Evolutionary conservation across 805 yeast species (phyloP).

Genomic region (Grigorovia humatica): DNA sequence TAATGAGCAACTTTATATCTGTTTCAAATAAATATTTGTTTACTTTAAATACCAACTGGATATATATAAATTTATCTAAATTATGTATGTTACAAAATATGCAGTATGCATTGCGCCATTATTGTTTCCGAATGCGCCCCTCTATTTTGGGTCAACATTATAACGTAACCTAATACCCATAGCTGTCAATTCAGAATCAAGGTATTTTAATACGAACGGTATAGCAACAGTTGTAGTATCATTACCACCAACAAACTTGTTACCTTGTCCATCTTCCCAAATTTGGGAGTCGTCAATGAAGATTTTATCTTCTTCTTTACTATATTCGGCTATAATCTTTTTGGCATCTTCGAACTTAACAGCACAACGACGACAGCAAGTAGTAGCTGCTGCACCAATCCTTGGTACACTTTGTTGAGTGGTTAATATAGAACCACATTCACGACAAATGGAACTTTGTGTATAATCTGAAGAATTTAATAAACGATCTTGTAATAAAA

Average conservation of each 20-base stretch:
- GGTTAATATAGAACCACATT: constrained; percentile 85
- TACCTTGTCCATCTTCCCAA: constrained; percentile 98
- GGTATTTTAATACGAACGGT: constrained; percentile 90
- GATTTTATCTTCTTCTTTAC: constrained; percentile 24
- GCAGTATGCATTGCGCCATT: not conserved
- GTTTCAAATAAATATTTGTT: not conserved
- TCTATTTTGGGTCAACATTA: constrained; percentile 58
- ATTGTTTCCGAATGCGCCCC: not conserved
- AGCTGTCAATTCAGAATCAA: constrained; percentile 91
- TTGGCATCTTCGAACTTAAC: constrained; percentile 49
- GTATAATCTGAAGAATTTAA: constrained; percentile 94
- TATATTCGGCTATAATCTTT: constrained; percentile 29
- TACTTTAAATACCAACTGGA: not conserved
- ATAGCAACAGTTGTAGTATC: constrained; percentile 93
- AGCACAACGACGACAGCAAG: constrained; percentile 90
- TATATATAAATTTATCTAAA: not conserved
- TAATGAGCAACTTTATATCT: not conserved
- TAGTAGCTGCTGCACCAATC: constrained; percentile 66
- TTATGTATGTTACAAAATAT: not conserved
- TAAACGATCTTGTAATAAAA: constrained; percentile 85
- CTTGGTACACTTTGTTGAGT: constrained; percentile 88
- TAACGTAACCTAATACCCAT: constrained; percentile 95
- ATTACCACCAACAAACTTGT: constrained; percentile 81
- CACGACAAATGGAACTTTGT: constrained; percentile 79
- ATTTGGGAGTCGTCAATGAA: constrained; percentile 59